A percentile compares a stretch with the other conserved stretches of the same genome.
phyloP scores from a whole-genome alignment of 2,329 filamentous ascomycete genomes.

The Penicillium concentricum region DNA sequence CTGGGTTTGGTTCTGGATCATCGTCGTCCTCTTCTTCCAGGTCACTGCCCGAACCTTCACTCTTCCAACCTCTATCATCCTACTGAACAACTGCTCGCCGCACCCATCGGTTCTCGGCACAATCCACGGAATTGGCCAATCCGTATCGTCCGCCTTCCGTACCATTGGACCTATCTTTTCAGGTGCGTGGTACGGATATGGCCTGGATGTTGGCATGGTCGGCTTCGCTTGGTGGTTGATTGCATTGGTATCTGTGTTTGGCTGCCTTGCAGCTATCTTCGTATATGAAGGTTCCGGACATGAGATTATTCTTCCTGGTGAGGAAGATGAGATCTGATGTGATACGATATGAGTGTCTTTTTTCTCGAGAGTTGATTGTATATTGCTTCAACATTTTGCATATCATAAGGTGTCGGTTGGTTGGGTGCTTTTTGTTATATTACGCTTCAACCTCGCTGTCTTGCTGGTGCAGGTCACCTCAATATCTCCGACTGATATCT shows the following conservation, averaged over 20 bases:
- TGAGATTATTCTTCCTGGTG: constrained; percentile 49
- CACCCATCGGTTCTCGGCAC: constrained; percentile 60
- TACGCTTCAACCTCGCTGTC: constrained; percentile 1
- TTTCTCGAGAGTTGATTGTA: constrained; percentile 8
- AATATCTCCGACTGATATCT: background rate
- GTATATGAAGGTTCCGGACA: constrained; percentile 66
- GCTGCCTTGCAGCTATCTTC: constrained; percentile 59
- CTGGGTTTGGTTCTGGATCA: constrained; percentile 65
- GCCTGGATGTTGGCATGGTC: constrained; percentile 55
- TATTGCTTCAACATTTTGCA: constrained; percentile 26
- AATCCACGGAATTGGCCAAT: constrained; percentile 59
- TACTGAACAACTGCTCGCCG: constrained; percentile 61
- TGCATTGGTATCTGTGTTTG: constrained; percentile 55
- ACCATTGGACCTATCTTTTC: constrained; percentile 58
- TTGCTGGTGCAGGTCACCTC: background rate
- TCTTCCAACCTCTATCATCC: constrained; percentile 58
- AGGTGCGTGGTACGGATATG: constrained; percentile 56
- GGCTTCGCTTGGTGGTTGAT: constrained; percentile 59
- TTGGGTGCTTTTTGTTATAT: constrained; percentile 9
- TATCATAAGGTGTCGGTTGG: constrained; percentile 20
- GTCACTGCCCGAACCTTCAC: constrained; percentile 71
- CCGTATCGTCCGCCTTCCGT: constrained; percentile 54
- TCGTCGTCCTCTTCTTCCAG: constrained; percentile 64
- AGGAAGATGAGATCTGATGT: constrained; percentile 35
- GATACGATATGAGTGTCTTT: constrained; percentile 9